Percentiles rank a stretch among this genome's conserved stretches.
Evolutionary conservation across 2,329 filamentous ascomycete species (phyloP).

Genomic region (Amauroascus verrucosus): DNA sequence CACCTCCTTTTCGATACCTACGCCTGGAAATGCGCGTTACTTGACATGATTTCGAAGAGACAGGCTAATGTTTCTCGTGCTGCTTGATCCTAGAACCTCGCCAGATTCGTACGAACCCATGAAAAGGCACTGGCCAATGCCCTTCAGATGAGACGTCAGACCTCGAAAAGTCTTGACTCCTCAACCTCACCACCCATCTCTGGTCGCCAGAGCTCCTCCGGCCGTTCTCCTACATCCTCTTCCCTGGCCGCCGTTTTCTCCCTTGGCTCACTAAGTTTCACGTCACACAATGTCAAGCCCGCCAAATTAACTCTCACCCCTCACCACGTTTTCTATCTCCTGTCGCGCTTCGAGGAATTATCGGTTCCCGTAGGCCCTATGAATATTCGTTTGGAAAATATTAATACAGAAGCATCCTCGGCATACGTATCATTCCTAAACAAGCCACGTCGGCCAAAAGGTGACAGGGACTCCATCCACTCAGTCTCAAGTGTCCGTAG

Average conservation of each 20-base stretch:
- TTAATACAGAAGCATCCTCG: conserved; percentile 75
- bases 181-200: conserved; percentile 45
- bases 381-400: conserved; percentile 90
- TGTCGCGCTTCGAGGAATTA: conserved; percentile 90
- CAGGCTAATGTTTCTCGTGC: conserved; percentile 4
- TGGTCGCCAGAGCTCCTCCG: conserved; percentile 52
- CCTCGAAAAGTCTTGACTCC: conserved; percentile 58
- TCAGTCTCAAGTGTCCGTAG: conserved; percentile 95
- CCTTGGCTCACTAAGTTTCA: conserved; percentile 71
- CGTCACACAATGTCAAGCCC: conserved; percentile 75
- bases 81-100: conserved; percentile 59
- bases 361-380: conserved; percentile 85
- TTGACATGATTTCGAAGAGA: background rate
- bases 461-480: conserved; percentile 81
- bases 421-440: conserved; percentile 92
- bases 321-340: conserved; percentile 91
- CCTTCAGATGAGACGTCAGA: conserved; percentile 66
- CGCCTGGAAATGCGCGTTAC: too few species aligned
- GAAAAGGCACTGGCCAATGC: conserved; percentile 96
- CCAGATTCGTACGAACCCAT: conserved; percentile 90
- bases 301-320: conserved; percentile 87
- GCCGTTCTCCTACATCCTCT: conserved; percentile 58
- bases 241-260: conserved; percentile 75
- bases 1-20: background rate
- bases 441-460: conserved; percentile 68